Conservation (phyloP, 2,329 filamentous ascomycete species). For the Pyricularia pennisetigena region DNA sequence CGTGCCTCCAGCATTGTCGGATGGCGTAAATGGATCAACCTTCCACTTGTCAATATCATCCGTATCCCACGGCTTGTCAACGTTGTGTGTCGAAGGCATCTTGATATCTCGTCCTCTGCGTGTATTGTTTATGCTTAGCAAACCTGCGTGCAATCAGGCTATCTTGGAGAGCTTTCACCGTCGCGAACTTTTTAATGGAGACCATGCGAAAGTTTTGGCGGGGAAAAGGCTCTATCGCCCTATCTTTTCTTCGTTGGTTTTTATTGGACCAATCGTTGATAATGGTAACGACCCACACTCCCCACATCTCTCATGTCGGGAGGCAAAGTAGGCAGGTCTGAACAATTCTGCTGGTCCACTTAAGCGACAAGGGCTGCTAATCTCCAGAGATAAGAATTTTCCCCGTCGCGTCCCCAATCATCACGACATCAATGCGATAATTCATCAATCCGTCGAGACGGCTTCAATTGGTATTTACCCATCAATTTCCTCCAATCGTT, state of each 20-base stretch:
- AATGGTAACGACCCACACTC: not conserved
- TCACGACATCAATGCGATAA: not conserved
- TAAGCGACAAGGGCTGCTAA: not conserved
- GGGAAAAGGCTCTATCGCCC: not conserved
- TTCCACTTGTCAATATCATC: conserved; percentile 98
- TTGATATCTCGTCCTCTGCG: conserved; percentile 6
- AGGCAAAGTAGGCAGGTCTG: not conserved
- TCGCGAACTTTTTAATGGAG: not conserved
- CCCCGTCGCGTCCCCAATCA: not conserved
- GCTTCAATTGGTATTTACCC: not conserved
- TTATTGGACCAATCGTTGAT: not conserved
- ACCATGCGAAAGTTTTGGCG: not conserved
- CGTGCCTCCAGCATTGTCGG: conserved; percentile 75
- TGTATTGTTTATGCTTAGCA: not conserved
- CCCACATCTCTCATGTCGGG: not conserved
- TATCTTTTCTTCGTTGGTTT: not conserved
- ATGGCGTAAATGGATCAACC: conserved; percentile 74
- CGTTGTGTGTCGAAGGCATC: conserved; percentile 86
- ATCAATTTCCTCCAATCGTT: not conserved
- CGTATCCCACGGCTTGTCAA: conserved; percentile 90
- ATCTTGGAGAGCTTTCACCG: not conserved
- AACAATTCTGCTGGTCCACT: not conserved
- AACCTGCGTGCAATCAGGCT: not conserved
- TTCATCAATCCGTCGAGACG: not conserved
- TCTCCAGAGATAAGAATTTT: not conserved